Base-by-base conservation (phyloP, 352 stramenopile genomes). In the Peronosclerospora sorghi region DNA sequence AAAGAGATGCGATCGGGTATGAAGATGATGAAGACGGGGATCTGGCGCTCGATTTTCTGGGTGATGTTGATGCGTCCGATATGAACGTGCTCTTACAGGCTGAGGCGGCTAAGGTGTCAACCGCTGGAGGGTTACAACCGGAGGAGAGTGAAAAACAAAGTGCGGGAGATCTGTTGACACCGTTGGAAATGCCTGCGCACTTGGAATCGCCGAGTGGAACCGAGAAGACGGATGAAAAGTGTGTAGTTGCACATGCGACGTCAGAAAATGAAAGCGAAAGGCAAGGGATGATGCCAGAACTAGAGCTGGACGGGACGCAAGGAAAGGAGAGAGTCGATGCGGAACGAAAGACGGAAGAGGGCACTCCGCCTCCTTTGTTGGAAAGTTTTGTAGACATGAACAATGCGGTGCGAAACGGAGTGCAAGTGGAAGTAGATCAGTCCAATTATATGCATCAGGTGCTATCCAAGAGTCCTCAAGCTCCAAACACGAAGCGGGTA, bases 341-440 rank as follows among this genome's bases (percentile, higher is more conserved):
- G 39, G 70, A 81, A 51, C 34, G 29, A 19, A 79, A 83, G 47
- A 80, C 62, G 6, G 70, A 82, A 27, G 68, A 81, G 41, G 73
- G 56, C 26, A 74, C 61, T 10, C 64, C 62, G 7, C 55, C 59
- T 6, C 53, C 73, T 41, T 32, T 68, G 12, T 21, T 53, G n/a
- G 56, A 51, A 18, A 52, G 20, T 2, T 46, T 43, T 41, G 19
- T 10, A 1, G 4, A 20, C 5, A 18, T 35, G 9, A 50, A 13
- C 7, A 35, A 35, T 35, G 37, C 15, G 13, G 30, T 14, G 2
- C 2, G 17, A 5, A 18, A 19, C 13, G 30, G 17, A 2, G 15
- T 26, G 2, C 26, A 44, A 51, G 18, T 52, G 35, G 15, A 32
- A n/a, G 13, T 28, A 8, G 43, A 39, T 6, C 45, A 49, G 29